These are phyloP conservation scores for Elongisporangium undulatum DNA, from an alignment of 352 stramenopile genomes.

Conservation along the genomic window DNA sequence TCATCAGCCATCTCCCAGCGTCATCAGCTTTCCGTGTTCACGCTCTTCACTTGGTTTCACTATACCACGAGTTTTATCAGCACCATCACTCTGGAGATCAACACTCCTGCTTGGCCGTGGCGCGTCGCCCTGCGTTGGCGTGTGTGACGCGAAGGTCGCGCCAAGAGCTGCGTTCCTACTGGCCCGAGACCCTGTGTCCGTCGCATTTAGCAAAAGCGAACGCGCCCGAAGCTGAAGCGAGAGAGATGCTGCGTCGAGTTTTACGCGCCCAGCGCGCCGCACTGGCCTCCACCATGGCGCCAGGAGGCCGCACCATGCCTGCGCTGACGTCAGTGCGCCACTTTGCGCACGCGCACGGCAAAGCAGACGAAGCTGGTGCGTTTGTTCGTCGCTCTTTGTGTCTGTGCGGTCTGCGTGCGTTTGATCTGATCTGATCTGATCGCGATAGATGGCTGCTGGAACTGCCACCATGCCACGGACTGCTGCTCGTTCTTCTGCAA, in stretches of 20 bases:
- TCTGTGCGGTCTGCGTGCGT: not conserved
- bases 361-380: conserved; percentile 9
- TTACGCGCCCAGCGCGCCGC: not conserved
- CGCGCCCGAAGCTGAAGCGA: too few species aligned
- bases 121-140: not conserved
- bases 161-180: not conserved
- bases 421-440: not conserved
- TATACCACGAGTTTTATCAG: not conserved
- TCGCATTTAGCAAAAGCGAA: not conserved
- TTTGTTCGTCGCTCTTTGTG: not conserved
- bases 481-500: conserved; percentile 85
- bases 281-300: not conserved
- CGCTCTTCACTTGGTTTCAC: not conserved
- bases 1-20: not conserved
- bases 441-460: conserved; percentile 56
- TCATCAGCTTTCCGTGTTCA: not conserved
- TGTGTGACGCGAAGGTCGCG: not conserved
- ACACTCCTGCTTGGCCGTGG: too few species aligned
- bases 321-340: conserved; percentile 1
- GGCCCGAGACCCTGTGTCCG: not conserved
- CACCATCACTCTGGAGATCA: not conserved
- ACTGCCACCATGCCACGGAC: conserved; percentile 76
- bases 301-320: not conserved
- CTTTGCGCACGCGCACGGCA: conserved; percentile 21
- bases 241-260: conserved; percentile 12